Conservation (phyloP, 208 protist species). For the Trypanosoma platydactyli region DNA sequence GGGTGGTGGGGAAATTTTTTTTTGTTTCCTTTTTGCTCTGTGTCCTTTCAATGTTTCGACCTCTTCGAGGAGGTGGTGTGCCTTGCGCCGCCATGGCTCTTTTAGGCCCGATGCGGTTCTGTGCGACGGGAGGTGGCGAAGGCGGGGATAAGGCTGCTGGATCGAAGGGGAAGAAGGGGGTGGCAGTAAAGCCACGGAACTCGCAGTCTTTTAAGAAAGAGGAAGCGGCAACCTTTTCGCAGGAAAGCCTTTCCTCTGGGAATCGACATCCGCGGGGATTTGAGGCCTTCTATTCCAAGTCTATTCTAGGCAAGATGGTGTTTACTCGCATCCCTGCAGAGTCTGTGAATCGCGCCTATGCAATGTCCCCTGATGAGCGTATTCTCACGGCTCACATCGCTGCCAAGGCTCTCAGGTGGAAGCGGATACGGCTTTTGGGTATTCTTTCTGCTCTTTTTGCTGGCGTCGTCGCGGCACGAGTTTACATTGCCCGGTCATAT, state of each 20-base stretch:
- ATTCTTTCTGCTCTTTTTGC: conserved; percentile 39
- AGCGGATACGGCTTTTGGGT: conserved; percentile 28
- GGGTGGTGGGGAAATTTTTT: too few species aligned
- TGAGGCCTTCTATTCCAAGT: conserved; percentile 65
- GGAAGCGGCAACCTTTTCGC: not conserved
- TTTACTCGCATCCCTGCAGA: conserved; percentile 41
- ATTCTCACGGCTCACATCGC: conserved; percentile 48
- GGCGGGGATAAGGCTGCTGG: not conserved
- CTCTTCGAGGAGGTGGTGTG: not conserved
- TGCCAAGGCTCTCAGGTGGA: conserved; percentile 29
- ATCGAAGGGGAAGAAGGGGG: not conserved
- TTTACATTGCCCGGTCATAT: conserved; percentile 38
- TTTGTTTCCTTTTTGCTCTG: too few species aligned
- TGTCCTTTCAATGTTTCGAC: conserved; percentile 25
- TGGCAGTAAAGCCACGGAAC: too few species aligned
- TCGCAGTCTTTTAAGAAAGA: not conserved
- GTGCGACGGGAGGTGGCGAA: conserved; percentile 8
- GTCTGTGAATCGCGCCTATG: conserved; percentile 49
- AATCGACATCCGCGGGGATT: conserved; percentile 61
- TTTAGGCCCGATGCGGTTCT: not conserved
- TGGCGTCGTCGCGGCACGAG: conserved; percentile 31
- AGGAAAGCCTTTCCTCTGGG: not conserved
- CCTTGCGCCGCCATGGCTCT: not conserved
- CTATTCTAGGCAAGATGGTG: conserved; percentile 43
- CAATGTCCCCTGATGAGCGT: conserved; percentile 57